These are phyloP conservation scores for Spathaspora hagerdaliae DNA, from an alignment of 805 yeast genomes.

Conservation along the genomic window DNA sequence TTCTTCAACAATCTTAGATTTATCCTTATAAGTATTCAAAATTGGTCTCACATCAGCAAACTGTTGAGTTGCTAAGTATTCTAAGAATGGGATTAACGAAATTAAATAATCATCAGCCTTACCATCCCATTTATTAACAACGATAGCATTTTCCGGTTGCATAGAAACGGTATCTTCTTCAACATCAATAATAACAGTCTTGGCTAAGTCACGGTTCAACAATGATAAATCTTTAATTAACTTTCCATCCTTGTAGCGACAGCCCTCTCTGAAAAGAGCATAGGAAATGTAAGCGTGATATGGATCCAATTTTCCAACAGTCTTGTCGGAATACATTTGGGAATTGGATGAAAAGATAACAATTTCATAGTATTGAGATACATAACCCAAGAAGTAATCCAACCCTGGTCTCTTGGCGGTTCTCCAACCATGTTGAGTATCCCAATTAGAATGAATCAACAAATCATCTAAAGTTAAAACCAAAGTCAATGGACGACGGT, in stretches of 20 bases:
- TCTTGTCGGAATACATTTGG: conserved; percentile 78
- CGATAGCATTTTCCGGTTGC: conserved; percentile 94
- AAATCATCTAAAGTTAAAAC: conserved; percentile 88
- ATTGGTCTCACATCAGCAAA: conserved; percentile 88
- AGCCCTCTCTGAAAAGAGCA: conserved; percentile 86
- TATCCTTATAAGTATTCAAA: conserved; percentile 66
- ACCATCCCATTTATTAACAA: conserved; percentile 85
- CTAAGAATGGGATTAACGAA: conserved; percentile 85
- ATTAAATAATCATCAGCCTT: conserved; percentile 74
- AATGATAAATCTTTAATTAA: conserved; percentile 85
- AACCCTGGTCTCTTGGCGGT: conserved; percentile 98
- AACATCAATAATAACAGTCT: conserved; percentile 76
- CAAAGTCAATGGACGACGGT: conserved; percentile 86
- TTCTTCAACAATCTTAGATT: conserved; percentile 67
- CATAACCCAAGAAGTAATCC: conserved; percentile 91
- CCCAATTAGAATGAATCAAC: conserved; percentile 89
- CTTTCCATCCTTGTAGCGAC: conserved; percentile 84
- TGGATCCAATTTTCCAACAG: conserved; percentile 89
- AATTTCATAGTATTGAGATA: conserved; percentile 93
- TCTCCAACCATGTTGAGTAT: conserved; percentile 91
- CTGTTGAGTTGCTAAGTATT: conserved; percentile 85
- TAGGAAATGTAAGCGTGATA: conserved; percentile 84
- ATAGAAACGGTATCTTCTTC: conserved; percentile 65
- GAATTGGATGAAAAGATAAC: conserved; percentile 85
- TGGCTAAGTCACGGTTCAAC: conserved; percentile 85